These are phyloP conservation scores for Clavulina sp. DNA, from an alignment of 768 basidiomycete genomes.

Conservation along the genomic window DNA sequence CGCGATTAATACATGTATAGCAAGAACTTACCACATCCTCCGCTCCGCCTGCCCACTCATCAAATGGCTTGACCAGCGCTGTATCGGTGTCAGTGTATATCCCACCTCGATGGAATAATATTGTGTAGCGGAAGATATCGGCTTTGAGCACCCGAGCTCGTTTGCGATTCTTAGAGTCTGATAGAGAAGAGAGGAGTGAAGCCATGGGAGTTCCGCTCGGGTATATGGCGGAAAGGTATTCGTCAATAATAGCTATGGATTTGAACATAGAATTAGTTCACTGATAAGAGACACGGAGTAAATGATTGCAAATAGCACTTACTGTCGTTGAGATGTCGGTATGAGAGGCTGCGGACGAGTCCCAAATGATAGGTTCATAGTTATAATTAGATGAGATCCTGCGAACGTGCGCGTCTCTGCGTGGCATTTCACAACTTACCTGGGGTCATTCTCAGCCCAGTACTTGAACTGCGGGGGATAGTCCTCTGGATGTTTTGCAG, in stretches of 20 bases:
- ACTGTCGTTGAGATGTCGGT: neutral
- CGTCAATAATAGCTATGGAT: neutral
- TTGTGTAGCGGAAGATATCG: slow-evolving; percentile 9
- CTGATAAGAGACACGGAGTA: no score
- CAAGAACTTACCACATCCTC: neutral
- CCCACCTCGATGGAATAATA: slow-evolving; percentile 6
- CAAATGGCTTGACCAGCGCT: neutral
- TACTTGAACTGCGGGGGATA: neutral
- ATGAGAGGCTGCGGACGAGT: neutral
- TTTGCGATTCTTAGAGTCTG: no score
- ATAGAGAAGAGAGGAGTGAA: neutral
- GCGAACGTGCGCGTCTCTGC: no score
- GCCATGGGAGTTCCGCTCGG: neutral
- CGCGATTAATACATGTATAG: no score
- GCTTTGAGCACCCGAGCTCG: neutral
- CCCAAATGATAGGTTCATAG: no score
- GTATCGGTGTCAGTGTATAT: slow-evolving; percentile 5
- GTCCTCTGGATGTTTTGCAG: neutral
- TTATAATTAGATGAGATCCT: no score
- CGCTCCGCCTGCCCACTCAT: neutral
- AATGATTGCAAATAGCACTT: no score
- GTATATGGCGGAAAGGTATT: neutral
- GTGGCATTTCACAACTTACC: no score
- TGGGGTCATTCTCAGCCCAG: neutral
- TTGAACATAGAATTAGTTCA: no score